Base-by-base conservation (phyloP, 2,329 filamentous ascomycete species). In the Pezicula carpinea region DNA sequence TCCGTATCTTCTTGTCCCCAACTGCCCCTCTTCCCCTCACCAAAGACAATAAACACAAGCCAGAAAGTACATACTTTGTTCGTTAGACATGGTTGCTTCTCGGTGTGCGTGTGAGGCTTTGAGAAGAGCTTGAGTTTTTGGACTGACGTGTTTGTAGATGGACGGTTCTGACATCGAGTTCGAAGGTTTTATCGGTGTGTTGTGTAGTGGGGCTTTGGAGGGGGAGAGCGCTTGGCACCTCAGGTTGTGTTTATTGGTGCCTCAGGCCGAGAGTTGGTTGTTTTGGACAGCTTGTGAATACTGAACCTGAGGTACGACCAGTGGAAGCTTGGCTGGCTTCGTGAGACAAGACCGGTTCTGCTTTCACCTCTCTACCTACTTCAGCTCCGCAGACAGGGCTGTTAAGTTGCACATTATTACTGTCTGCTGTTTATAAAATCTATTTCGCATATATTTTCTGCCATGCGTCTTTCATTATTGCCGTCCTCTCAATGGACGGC, bases 1-100 rank as follows among this genome's bases (percentile, higher is more conserved):
- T 59, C 52, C 38, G 17, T 14, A 22, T 15, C 17, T 44, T 26
- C 41, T 26, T 26, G 6, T 11, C 19, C 26, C 26, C 2, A 29
- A 29, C 26, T 29, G 13, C 26, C 26, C 26, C 26, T 29, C 26
- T 29, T 29, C 26, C 26, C 26, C 26, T 29, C 26, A 4, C 13
- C 22, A 4, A 11, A 29, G 6, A 29, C 26, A 29, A 11, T 4
- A 29, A 29, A 29, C 26, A 29, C 26, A 29, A 29, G 26, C 3
- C 7, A 29, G 4, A 46, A 58, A 61, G 46, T 75, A 95, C 89
- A 90, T 10, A 29, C 26, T 96, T 79, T 92, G 87, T 77, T 95
- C 89, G 64, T 72, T 76, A 76, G 87, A 80, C 83, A 87, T 87
- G 67, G 68, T 82, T 74, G 65, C 56, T 58, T 60, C 53, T 64